Percentiles rank a stretch among this genome's conserved stretches.
These are phyloP conservation scores for Globisporangium echinulatum DNA, from an alignment of 352 stramenopile genomes.

Conservation along the genomic window DNA sequence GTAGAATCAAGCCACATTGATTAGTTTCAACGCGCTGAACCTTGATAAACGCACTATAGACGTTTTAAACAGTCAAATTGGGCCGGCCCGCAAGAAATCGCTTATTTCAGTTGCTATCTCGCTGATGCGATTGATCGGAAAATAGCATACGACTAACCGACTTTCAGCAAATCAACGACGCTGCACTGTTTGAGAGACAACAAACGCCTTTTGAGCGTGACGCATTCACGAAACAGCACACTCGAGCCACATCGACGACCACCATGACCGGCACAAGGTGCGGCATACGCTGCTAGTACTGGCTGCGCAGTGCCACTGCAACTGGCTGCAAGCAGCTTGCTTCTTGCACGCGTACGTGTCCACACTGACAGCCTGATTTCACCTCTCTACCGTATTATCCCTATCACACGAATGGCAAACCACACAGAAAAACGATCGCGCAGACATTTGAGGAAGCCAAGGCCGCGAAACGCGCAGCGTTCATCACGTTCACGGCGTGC, in stretches of 20 bases:
- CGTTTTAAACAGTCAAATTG: not conserved
- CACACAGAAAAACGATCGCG: constrained; percentile 47
- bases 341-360: no score
- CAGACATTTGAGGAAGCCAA: constrained; percentile 65
- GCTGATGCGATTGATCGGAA: not conserved
- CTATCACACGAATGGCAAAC: no score
- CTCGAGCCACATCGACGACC: not conserved
- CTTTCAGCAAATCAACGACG: not conserved
- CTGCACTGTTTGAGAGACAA: not conserved
- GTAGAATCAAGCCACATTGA: not conserved
- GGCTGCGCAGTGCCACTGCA: not conserved
- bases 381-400: not conserved
- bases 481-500: constrained; percentile 96
- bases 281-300: not conserved
- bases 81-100: not conserved
- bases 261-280: not conserved
- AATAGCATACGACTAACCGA: not conserved
- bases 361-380: not conserved
- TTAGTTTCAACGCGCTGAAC: not conserved
- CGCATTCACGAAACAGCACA: not conserved
- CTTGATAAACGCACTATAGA: not conserved
- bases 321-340: no score
- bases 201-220: not conserved
- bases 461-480: constrained; percentile 79
- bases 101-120: not conserved